Evolutionary conservation across 1,139 yeast genomes (phyloP).

Genomic region (Sugiyamaella novakii): DNA sequence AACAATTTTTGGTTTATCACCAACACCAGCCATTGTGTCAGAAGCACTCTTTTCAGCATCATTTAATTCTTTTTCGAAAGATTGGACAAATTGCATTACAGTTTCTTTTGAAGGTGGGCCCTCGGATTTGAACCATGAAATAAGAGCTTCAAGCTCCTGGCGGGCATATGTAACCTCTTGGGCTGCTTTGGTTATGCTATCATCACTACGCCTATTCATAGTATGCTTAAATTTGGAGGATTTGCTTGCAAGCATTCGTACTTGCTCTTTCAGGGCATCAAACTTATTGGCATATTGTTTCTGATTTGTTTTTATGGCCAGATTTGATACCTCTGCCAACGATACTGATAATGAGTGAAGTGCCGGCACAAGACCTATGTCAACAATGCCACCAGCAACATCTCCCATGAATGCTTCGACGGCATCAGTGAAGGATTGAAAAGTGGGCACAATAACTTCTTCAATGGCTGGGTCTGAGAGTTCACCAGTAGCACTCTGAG

Average conservation of each 20-base stretch:
- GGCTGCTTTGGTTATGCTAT: conserved; percentile 14
- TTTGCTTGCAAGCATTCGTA: conserved; percentile 12
- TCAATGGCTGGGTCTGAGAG: conserved; percentile 32
- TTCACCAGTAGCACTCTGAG: conserved; percentile 35
- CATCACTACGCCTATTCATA: conserved; percentile 14
- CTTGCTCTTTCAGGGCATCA: conserved; percentile 19
- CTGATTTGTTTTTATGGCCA: conserved; percentile 27
- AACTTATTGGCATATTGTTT: conserved; percentile 17
- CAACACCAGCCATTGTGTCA: conserved; percentile 30
- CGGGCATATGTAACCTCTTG: conserved; percentile 25
- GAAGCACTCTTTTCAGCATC: conserved; percentile 32
- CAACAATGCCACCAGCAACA: conserved; percentile 34
- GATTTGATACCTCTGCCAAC: conserved; percentile 28
- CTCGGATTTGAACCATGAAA: conserved; percentile 25
- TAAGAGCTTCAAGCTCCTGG: conserved; percentile 30
- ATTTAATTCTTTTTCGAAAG: conserved; percentile 39
- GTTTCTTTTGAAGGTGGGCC: conserved; percentile 34
- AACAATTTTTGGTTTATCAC: conserved; percentile 31
- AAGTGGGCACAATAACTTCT: conserved; percentile 37
- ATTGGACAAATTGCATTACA: conserved; percentile 34
- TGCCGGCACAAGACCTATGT: conserved; percentile 30
- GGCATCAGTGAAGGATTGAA: conserved; percentile 40
- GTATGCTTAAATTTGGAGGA: conserved; percentile 3
- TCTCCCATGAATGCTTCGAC: conserved; percentile 39
- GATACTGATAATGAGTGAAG: conserved; percentile 30